Base-by-base conservation (phyloP, 2,329 filamentous ascomycete genomes). In the Colletotrichum filicis region DNA sequence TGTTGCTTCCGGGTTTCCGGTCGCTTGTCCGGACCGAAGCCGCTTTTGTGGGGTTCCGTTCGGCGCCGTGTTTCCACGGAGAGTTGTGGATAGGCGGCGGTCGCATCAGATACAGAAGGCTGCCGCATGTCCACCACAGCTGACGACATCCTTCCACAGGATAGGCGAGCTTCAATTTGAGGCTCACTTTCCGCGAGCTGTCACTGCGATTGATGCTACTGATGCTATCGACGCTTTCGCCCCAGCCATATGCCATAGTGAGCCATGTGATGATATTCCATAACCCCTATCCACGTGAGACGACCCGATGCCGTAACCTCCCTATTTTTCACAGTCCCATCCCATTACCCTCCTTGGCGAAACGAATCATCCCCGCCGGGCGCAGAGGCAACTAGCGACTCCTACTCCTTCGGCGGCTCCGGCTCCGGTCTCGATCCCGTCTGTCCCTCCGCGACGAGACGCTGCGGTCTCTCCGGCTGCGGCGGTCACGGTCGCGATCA, bases 401-500 rank as follows among this genome's bases (percentile, higher is more conserved):
- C 37, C 64, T 71, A 26, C 68, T 71, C n/a, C 68, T 53, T 28
- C 65, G 57, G 11, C 68, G 68, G 46, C 65, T 67, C 35, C 68
- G 61, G 30, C 56, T 69, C 57, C 61, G 42, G 35, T 73, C 66
- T 4, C 71, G 42, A 28, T 73, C 66, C 2, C 71, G 37, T 9
- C 71, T 52, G 22, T 73, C 71, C 12, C 71, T 52, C 14, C 69
- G 52, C 16, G 67, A 70, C n/a, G 67, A 56, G 35, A 62, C 22
- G 59, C 69, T 72, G 28, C 69, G 28, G 28, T 72, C 69, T 9
- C 69, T 55, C 26, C 69, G 66, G 53, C 69, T 72, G 46, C 68
- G 62, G 26, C 68, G 68, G 61, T 64, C 61, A 30, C 61, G 32
- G 16, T 69, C 66, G 24, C 78, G 68, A 22, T 77, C 77, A 9